Conservation (phyloP, 352 stramenopile genomes). For the Globisporangium abappressorium region DNA sequence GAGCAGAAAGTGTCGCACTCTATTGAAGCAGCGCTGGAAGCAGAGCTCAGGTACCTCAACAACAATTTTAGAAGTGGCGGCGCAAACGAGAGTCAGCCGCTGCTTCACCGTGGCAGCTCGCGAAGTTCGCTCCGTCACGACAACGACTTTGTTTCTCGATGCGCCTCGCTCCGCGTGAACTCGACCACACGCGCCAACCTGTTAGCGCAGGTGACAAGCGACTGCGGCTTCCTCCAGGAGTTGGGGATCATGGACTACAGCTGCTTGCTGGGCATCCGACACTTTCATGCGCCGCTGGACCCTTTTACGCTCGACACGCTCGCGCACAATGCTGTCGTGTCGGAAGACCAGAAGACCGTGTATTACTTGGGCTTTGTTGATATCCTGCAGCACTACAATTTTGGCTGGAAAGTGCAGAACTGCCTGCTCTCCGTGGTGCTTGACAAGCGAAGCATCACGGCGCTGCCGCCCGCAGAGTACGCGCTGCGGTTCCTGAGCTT, state of each 20-base stretch:
- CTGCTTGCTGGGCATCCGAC: conserved; percentile 72
- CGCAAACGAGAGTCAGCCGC: conserved; percentile 43
- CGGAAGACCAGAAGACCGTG: conserved; percentile 56
- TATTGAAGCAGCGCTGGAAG: conserved; percentile 23
- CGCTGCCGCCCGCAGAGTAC: conserved; percentile 79
- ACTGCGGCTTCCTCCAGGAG: conserved; percentile 83
- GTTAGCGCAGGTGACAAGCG: conserved; percentile 75
- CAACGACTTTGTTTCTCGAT: conserved; percentile 71
- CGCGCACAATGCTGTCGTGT: conserved; percentile 80
- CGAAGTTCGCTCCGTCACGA: conserved; percentile 70
- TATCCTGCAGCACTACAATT: conserved; percentile 84
- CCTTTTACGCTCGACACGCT: conserved; percentile 45
- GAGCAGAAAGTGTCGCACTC: conserved; percentile 11
- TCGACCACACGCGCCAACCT: conserved; percentile 70
- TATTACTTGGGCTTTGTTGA: conserved; percentile 88
- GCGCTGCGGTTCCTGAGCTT: conserved; percentile 84
- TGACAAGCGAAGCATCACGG: conserved; percentile 77
- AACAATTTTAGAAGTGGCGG: conserved; percentile 7
- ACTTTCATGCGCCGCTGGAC: conserved; percentile 49
- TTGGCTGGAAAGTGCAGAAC: conserved; percentile 84
- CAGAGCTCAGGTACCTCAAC: conserved; percentile 32
- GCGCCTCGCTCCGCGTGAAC: conserved; percentile 67
- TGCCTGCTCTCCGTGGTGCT: conserved; percentile 65
- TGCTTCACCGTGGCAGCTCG: conserved; percentile 51
- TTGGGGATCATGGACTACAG: conserved; percentile 89